phyloP scores from a whole-genome alignment of 208 protist genomes.

The Leishmania lainsoni region DNA sequence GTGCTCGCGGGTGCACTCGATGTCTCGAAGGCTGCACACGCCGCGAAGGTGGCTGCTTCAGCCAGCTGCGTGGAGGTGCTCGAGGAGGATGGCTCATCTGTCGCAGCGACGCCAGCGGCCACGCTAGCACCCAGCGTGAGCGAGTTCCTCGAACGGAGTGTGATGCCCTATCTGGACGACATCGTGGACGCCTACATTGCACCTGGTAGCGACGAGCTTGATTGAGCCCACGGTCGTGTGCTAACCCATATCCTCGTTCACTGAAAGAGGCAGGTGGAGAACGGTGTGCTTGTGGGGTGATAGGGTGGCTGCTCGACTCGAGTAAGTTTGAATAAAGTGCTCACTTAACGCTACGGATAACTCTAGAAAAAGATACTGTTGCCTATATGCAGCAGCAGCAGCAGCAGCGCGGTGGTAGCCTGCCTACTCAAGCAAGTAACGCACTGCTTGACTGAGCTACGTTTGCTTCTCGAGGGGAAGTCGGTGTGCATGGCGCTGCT shows the following conservation, averaged over 20 bases:
- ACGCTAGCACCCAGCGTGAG: conserved; percentile 30
- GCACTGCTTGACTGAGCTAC: not conserved
- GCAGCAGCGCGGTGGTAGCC: not conserved
- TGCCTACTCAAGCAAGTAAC: not conserved
- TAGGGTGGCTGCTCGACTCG: not conserved
- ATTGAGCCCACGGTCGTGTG: conserved; percentile 31
- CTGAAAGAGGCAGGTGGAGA: not conserved
- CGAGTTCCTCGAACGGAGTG: conserved; percentile 58
- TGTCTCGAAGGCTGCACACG: conserved; percentile 20
- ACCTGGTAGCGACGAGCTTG: conserved; percentile 63
- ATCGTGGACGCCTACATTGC: conserved; percentile 79
- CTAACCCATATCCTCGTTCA: not conserved
- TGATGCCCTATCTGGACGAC: conserved; percentile 82
- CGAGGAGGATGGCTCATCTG: conserved; percentile 28
- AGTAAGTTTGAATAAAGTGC: not conserved
- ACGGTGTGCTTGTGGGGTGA: too few species aligned
- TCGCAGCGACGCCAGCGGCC: not conserved
- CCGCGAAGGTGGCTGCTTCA: not conserved
- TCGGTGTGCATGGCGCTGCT: not conserved
- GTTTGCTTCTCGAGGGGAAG: too few species aligned
- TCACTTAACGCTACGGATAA: not conserved
- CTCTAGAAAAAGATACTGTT: conserved; percentile 1
- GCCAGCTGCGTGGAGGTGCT: conserved; percentile 34
- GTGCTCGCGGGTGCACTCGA: conserved; percentile 41
- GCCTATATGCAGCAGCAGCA: not conserved